phyloP scores from a whole-genome alignment of 352 stramenopile genomes.

The Globisporangium paddicum region DNA sequence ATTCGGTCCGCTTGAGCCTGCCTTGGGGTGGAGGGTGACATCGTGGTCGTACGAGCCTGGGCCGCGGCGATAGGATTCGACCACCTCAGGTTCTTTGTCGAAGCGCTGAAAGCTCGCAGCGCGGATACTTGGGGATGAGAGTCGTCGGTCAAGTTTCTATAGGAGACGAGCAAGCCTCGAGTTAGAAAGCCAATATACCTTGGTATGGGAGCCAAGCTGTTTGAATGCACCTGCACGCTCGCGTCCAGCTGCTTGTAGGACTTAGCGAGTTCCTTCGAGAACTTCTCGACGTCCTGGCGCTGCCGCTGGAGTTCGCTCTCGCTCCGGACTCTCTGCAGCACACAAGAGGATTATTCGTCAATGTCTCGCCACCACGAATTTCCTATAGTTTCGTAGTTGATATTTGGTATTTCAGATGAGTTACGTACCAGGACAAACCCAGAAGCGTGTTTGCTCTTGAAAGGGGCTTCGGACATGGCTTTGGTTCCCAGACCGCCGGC shows the following conservation, averaged over 20 bases:
- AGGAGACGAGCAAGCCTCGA: neutral
- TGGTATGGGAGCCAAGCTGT: too few species aligned
- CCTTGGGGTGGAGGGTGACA: neutral
- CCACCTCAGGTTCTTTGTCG: neutral
- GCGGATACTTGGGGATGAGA: conserved; percentile 27
- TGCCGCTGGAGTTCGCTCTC: conserved; percentile 31
- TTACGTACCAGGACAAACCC: conserved; percentile 27
- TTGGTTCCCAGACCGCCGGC: conserved; percentile 8
- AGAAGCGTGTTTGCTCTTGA: conserved; percentile 28
- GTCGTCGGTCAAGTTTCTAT: conserved; percentile 26
- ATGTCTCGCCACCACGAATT: neutral
- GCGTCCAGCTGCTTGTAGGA: conserved; percentile 40
- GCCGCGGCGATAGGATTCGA: conserved; percentile 32
- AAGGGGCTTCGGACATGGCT: conserved; percentile 17
- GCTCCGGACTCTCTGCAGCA: conserved; percentile 26
- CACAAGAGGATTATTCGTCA: neutral
- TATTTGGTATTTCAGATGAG: neutral
- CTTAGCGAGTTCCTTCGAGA: conserved; percentile 52
- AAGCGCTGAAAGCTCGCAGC: conserved; percentile 35
- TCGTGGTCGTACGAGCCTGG: conserved; percentile 23
- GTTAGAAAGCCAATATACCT: neutral
- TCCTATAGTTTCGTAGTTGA: neutral
- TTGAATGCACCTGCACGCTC: conserved; percentile 25
- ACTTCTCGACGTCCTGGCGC: conserved; percentile 17
- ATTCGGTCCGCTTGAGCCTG: too few species aligned